Conservation (phyloP, 129 eudicot genomes). For the Logfia minima region DNA sequence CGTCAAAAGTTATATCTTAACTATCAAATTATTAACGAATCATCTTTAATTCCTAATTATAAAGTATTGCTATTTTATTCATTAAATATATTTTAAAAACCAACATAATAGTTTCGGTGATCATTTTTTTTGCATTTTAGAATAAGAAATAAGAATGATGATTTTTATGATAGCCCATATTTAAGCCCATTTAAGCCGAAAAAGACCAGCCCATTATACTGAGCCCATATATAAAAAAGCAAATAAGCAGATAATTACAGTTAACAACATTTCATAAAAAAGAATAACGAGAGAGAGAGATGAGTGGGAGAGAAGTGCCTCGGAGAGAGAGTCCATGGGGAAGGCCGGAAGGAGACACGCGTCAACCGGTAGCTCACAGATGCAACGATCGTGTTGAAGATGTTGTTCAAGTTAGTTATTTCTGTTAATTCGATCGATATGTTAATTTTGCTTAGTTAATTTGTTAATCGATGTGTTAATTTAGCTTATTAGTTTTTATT, state of each 20-base stretch:
- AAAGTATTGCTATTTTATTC: no score
- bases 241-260: not conserved
- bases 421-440: no score
- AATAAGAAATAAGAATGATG: no score
- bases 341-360: constrained; percentile 58
- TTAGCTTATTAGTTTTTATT: not conserved
- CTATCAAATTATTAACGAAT: no score
- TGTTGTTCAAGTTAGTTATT: constrained; percentile 58
- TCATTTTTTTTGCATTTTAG: no score
- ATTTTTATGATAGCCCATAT: no score
- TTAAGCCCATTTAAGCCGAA: not conserved
- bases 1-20: no score
- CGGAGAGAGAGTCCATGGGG: constrained; percentile 99
- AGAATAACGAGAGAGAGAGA: constrained; percentile 23
- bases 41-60: no score
- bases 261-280: not conserved
- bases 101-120: no score
- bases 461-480: not conserved
- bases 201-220: not conserved
- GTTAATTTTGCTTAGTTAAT: not conserved
- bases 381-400: constrained; percentile 97
- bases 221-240: not conserved
- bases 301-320: constrained; percentile 78
- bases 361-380: constrained; percentile 80
- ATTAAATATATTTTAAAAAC: no score